Conservation (phyloP, 2,329 filamentous ascomycete genomes). For the Aspergillus tanneri region DNA sequence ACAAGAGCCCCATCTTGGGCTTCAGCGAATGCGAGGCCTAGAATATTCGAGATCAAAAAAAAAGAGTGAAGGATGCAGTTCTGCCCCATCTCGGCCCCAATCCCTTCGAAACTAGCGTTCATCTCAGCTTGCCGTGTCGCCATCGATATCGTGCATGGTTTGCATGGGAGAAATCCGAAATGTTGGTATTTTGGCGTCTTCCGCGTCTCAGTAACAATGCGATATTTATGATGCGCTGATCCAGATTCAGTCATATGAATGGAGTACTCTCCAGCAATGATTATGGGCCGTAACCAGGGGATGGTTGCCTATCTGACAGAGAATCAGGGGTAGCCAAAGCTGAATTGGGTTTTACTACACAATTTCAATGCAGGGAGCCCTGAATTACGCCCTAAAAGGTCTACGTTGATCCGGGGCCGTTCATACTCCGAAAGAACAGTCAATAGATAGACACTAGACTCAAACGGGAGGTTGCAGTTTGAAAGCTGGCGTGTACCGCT, state of each 20-base stretch:
- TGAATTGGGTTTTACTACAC: neutral
- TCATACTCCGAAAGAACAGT: neutral
- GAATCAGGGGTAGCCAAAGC: neutral
- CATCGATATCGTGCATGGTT: neutral
- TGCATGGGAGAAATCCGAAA: neutral
- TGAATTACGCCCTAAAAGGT: neutral
- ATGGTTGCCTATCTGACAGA: neutral
- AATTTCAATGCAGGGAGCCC: neutral
- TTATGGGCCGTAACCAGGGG: neutral
- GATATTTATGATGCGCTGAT: neutral
- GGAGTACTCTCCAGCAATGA: neutral
- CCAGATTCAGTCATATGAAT: neutral
- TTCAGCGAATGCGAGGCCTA: neutral
- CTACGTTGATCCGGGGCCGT: neutral
- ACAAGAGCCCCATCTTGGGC: neutral
- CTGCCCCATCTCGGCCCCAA: neutral
- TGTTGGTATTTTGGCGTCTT: neutral
- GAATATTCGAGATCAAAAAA: neutral
- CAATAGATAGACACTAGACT: neutral
- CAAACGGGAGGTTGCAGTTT: neutral
- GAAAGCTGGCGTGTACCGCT: neutral
- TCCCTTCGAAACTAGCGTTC: neutral
- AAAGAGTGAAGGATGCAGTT: neutral
- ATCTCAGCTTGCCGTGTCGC: neutral
- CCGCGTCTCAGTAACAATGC: neutral